Percentiles rank a stretch among this genome's conserved stretches.
Conservation (phyloP, 2,329 filamentous ascomycete genomes). For the Trichophyton simii region DNA sequence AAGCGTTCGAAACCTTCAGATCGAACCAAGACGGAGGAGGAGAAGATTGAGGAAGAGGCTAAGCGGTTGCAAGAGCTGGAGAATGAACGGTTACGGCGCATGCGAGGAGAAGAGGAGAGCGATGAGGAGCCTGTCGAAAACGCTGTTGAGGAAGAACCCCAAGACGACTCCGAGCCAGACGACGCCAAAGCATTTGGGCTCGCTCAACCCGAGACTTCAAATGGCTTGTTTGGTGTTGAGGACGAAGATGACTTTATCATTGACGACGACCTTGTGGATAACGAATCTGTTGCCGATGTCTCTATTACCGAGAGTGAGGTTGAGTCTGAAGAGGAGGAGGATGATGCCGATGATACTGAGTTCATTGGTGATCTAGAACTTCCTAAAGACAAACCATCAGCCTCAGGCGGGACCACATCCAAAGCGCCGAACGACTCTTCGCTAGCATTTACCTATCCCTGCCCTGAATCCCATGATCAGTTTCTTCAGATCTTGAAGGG, state of each 20-base stretch:
- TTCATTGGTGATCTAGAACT: conserved; percentile 54
- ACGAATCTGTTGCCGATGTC: conserved; percentile 48
- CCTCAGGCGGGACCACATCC: conserved; percentile 7
- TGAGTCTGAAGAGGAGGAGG: conserved; percentile 42
- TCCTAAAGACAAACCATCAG: conserved; percentile 31
- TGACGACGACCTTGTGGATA: conserved; percentile 78
- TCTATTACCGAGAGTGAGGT: conserved; percentile 42
- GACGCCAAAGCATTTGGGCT: conserved; percentile 52
- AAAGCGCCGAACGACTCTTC: conserved; percentile 17
- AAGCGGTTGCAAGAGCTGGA: conserved; percentile 68
- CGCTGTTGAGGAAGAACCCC: conserved; percentile 27
- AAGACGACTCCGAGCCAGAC: conserved; percentile 35
- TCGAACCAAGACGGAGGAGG: conserved; percentile 82
- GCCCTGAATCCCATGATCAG: conserved; percentile 65
- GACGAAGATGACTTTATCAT: conserved; percentile 91
- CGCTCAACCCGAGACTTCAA: conserved; percentile 36
- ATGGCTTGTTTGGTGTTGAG: conserved; percentile 54
- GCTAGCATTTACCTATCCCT: conserved; percentile 73
- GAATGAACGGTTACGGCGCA: conserved; percentile 66
- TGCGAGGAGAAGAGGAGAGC: conserved; percentile 62
- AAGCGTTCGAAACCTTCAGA: conserved; percentile 73
- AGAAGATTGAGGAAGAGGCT: conserved; percentile 66
- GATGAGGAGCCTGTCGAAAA: conserved; percentile 30
- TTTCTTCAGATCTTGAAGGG: conserved; percentile 53
- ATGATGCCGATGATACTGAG: conserved; percentile 50